phyloP scores from a whole-genome alignment of 805 yeast species.

The Nakazawaea laoshanensis region DNA sequence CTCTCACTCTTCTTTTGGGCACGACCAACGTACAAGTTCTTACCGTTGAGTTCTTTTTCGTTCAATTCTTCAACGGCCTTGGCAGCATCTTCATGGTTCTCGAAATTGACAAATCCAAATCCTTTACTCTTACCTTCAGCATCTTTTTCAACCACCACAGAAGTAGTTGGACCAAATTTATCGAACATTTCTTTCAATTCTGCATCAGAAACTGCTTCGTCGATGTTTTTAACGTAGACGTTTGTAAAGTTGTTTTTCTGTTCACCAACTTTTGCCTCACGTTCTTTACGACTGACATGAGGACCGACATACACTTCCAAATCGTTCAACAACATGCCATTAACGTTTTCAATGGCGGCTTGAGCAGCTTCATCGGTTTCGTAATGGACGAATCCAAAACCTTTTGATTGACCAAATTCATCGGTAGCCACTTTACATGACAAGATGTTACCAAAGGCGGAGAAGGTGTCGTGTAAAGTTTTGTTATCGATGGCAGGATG shows the following conservation, averaged over 20 bases:
- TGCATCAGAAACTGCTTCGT: conserved; percentile 57
- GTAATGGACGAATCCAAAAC: conserved; percentile 97
- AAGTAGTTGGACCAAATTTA: conserved; percentile 73
- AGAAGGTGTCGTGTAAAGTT: conserved; percentile 95
- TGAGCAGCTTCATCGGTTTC: conserved; percentile 87
- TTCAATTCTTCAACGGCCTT: conserved; percentile 89
- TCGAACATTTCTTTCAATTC: conserved; percentile 67
- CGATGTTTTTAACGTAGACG: conserved; percentile 89
- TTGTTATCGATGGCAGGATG: conserved; percentile 98
- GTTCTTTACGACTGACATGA: conserved; percentile 87
- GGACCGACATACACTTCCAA: conserved; percentile 93
- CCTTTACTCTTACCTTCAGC: conserved; percentile 87
- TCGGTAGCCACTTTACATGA: conserved; percentile 97
- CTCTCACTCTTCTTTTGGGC: conserved; percentile 99
- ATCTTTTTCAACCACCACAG: conserved; percentile 73
- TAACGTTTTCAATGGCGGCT: conserved; percentile 93
- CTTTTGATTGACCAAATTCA: conserved; percentile 83
- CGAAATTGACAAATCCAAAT: conserved; percentile 92
- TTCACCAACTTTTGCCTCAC: conserved; percentile 88
- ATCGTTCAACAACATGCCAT: conserved; percentile 97
- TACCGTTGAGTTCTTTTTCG: conserved; percentile 78
- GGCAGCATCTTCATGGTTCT: conserved; percentile 77
- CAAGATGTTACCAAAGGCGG: conserved; percentile 91
- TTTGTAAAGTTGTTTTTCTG: conserved; percentile 91
- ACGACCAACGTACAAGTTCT: conserved; percentile 89